Conservation (phyloP, 73 alveolate genomes). For the Paramecium octaurelia region DNA sequence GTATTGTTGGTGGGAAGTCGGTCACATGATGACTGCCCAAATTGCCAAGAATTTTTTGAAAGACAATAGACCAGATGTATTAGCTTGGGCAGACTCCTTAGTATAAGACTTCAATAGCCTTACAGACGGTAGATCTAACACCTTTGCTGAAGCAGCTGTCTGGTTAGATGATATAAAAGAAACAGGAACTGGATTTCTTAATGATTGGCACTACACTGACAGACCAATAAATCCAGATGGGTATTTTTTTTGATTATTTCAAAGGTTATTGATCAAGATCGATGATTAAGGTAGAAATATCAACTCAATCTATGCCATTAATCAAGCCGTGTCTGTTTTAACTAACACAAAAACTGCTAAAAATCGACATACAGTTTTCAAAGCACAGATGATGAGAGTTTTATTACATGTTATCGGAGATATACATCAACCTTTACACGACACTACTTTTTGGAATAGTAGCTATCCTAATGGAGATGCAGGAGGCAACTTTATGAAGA, state of each 20-base stretch:
- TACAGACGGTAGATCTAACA: slow-evolving; percentile 60
- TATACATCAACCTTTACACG: slow-evolving; percentile 85
- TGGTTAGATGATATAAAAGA: slow-evolving; percentile 79
- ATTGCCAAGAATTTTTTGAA: slow-evolving; percentile 30
- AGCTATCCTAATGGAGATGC: slow-evolving; percentile 74
- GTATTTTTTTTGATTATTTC: background rate
- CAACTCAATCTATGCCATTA: background rate
- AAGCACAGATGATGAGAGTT: slow-evolving; percentile 67
- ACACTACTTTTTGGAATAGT: slow-evolving; percentile 59
- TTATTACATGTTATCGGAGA: slow-evolving; percentile 81
- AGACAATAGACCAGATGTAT: background rate
- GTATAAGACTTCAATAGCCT: slow-evolving; percentile 12
- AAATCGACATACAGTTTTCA: slow-evolving; percentile 40
- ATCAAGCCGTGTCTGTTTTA: background rate
- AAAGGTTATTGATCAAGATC: background rate
- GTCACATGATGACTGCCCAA: slow-evolving; percentile 57
- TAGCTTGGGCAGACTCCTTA: background rate
- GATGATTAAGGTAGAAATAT: background rate
- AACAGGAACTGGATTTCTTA: slow-evolving; percentile 60
- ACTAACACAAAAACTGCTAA: background rate
- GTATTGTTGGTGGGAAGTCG: slow-evolving; percentile 56
- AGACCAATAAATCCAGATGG: slow-evolving; percentile 64
- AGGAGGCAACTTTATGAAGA: slow-evolving; percentile 74
- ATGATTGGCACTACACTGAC: slow-evolving; percentile 76
- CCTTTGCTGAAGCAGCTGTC: slow-evolving; percentile 74